A percentile compares a stretch with the other conserved stretches of the same genome.
Conservation (phyloP, 2,329 filamentous ascomycete species). For the Fonsecaea multimorphosa region DNA sequence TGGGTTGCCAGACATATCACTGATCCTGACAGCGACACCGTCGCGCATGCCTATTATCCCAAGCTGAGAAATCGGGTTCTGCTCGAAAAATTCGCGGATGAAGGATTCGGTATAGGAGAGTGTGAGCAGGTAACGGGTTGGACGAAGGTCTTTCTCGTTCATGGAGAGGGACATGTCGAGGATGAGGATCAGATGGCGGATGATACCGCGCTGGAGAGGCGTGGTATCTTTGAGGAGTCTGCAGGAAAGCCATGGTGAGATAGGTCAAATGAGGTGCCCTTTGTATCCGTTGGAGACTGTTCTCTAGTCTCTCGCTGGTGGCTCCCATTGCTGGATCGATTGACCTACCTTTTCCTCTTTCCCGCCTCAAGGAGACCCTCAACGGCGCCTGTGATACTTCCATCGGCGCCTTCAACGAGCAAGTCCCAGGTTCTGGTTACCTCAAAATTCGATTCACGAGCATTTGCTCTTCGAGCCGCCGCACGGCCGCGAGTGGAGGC, state of each 20-base stretch:
- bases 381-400: conserved; percentile 73
- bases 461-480: conserved; percentile 32
- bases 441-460: conserved; percentile 52
- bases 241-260: conserved; percentile 39
- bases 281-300: conserved; percentile 5
- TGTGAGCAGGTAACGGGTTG: conserved; percentile 81
- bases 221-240: conserved; percentile 92
- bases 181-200: conserved; percentile 90
- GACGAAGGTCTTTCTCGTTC: conserved; percentile 91
- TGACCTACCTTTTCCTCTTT: conserved; percentile 71
- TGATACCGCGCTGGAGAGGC: conserved; percentile 93
- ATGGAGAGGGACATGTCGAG: conserved; percentile 93
- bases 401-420: conserved; percentile 78
- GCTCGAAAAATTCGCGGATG: conserved; percentile 93
- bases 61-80: conserved; percentile 96
- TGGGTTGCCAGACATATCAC: conserved; percentile 89
- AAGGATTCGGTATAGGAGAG: conserved; percentile 86
- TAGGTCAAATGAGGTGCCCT: conserved; percentile 1
- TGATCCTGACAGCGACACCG: conserved; percentile 82
- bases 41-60: conserved; percentile 93
- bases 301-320: neutral
- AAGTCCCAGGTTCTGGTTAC: conserved; percentile 66
- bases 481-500: conserved; percentile 32
- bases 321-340: neutral
- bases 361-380: conserved; percentile 78